Evolutionary conservation across 768 basidiomycete genomes (phyloP).

Genomic region (Suillus subaureus): DNA sequence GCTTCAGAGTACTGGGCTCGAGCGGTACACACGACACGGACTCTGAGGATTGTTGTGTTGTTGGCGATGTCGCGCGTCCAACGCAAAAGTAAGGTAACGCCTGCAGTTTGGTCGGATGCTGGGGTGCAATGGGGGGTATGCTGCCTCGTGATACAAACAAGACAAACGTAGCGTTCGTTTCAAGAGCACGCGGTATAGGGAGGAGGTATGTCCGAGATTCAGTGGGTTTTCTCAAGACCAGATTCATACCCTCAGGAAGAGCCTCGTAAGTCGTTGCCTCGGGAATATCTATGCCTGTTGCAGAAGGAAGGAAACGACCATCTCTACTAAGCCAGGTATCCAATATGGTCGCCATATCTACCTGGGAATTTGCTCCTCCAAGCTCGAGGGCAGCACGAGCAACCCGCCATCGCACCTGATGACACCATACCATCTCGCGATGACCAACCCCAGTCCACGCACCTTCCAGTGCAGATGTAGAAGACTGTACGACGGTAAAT

Average conservation of each 20-base stretch:
- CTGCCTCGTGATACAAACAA: constrained; percentile 66
- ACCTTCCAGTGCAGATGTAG: constrained; percentile 85
- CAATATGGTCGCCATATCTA: constrained; percentile 41
- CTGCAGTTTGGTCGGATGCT: constrained; percentile 44
- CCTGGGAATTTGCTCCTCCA: constrained; percentile 33
- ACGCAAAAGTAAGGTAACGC: constrained; percentile 53
- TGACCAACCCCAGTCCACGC: constrained; percentile 96
- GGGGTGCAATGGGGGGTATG: constrained; percentile 52
- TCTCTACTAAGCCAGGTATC: constrained; percentile 68
- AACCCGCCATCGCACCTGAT: constrained; percentile 90
- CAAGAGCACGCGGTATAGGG: constrained; percentile 32
- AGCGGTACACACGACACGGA: constrained; percentile 40
- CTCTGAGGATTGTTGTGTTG: constrained; percentile 13
- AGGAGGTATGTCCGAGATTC: constrained; percentile 52
- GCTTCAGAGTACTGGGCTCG: constrained; percentile 51
- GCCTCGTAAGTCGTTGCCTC: constrained; percentile 35
- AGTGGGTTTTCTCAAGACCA: constrained; percentile 48
- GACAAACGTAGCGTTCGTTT: constrained; percentile 39
- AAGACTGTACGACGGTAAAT: constrained; percentile 69
- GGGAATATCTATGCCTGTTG: constrained; percentile 13
- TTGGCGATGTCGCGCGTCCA: constrained; percentile 6
- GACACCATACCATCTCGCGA: constrained; percentile 97
- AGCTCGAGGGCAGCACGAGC: constrained; percentile 80
- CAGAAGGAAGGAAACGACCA: constrained; percentile 49
- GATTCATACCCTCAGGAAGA: constrained; percentile 38